A percentile compares a stretch with the other conserved stretches of the same genome.
Evolutionary conservation across 176 grass and related monocot genomes (phyloP).

Genomic region (Rhipidocladum racemiflorum): DNA sequence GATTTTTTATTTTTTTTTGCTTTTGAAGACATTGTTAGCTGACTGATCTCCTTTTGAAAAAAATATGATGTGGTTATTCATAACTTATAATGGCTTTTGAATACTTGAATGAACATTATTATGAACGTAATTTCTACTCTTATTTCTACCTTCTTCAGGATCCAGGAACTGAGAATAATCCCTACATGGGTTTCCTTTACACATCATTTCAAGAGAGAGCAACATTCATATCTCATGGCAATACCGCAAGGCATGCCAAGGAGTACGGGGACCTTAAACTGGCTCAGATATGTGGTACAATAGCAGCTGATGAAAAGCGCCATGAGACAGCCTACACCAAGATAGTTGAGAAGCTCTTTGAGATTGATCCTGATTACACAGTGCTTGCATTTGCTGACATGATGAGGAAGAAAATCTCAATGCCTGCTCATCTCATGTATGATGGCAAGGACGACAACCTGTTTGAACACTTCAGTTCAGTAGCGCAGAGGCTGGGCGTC

Average conservation of each 20-base stretch:
- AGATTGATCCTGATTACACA: conserved; percentile 62
- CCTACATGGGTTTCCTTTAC: conserved; percentile 72
- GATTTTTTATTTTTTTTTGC: background rate
- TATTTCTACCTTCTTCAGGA: conserved; percentile 36
- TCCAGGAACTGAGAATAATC: conserved; percentile 55
- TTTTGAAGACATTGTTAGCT: background rate
- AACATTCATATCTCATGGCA: conserved; percentile 75
- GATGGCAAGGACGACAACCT: conserved; percentile 53
- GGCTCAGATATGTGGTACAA: conserved; percentile 66
- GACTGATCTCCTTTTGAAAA: background rate
- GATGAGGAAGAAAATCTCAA: conserved; percentile 74
- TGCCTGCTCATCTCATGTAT: conserved; percentile 74
- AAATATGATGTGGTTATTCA: background rate
- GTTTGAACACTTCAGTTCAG: conserved; percentile 57
- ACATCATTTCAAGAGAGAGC: conserved; percentile 86
- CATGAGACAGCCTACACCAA: conserved; percentile 79
- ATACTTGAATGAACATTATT: background rate
- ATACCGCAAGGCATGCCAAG: conserved; percentile 68
- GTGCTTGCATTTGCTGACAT: conserved; percentile 66
- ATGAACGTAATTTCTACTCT: background rate
- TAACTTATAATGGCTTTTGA: conserved; percentile 1
- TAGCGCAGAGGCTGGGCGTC: conserved; percentile 50
- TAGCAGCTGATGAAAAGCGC: conserved; percentile 80
- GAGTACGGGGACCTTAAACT: conserved; percentile 66
- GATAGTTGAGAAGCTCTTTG: conserved; percentile 71